Evolutionary conservation across 148 eudicot genomes (phyloP), one percentile per base, ranked within the genome.

Genomic region (Camellia japonica): DNA sequence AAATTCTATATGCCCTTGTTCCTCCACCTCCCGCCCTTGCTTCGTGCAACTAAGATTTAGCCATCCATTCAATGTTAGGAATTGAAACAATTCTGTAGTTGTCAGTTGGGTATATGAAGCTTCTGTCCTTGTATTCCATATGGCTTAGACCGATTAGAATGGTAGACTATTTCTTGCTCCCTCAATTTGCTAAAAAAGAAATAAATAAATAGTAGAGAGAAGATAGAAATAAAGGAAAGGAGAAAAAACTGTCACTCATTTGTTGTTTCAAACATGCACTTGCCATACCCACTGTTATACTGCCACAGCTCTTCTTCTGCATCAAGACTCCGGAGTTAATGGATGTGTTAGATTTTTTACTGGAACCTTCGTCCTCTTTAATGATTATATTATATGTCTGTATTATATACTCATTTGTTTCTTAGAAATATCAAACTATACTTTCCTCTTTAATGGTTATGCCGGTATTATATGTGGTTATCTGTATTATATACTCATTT

Each of bases 281-380:
- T 69, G 54, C 54, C n/a, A 6, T 20, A 44, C n/a, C 30, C 68
- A 65, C 68, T 41, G 14, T 38, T 67, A 2, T 4, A 15, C n/a
- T 44, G 73, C 23, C 54, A 49, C 73, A 69, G 2, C 74, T n/a
- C 56, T 70, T 72, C 75, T 38, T 23, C 20, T 68, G 52, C 61
- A 58, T 49, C 74, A 16, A 44, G 64, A 46, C 46, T 51, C 56
- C 20, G n/a, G 74, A 71, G 60, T 80, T 60, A 59, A 15, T 46
- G 5, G 49, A 80, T 56, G 47, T 73, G 62, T 19, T 20, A 14
- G 38, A n/a, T 55, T 55, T n/a, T 74, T 54, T 16, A n/a, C n/a
- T 64, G 19, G 20, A 60, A 60, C 13, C 43, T 61, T 71, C 60
- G 30, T 42, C 64, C 10, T 73, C 30, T 73, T 41, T 23, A 8